phyloP scores from a whole-genome alignment of 1,284 basidiomycete genomes.

The Fomitiporia mediterranea region DNA sequence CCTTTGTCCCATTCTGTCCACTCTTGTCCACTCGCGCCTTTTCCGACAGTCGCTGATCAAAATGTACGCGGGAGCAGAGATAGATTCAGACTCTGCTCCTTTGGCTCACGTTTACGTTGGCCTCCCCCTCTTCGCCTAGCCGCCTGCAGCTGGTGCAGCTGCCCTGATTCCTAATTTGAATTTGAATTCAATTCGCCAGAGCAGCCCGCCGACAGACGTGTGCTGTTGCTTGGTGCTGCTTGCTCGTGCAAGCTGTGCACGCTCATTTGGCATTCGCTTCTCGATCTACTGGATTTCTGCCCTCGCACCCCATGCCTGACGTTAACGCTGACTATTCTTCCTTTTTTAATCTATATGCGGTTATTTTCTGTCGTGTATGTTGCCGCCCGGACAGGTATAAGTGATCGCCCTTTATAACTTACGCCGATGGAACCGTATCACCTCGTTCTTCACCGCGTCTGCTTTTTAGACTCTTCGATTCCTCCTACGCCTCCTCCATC shows the following conservation, averaged over 20 bases:
- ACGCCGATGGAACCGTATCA: slow-evolving; percentile 3
- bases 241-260: slow-evolving; percentile 5
- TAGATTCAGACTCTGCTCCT: neutral
- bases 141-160: too few relatives aligned
- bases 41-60: slow-evolving; percentile 11
- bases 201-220: neutral
- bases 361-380: slow-evolving; percentile 4
- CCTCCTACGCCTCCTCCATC: neutral
- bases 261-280: slow-evolving; percentile 1
- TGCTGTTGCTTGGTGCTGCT: too few relatives aligned
- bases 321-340: neutral
- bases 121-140: too few relatives aligned
- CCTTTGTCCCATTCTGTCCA: neutral
- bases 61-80: slow-evolving; percentile 13
- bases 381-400: neutral
- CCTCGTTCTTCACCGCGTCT: neutral
- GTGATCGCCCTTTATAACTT: slow-evolving; percentile 16
- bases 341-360: neutral
- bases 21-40: neutral
- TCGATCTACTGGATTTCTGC: neutral
- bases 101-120: neutral
- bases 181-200: slow-evolving; percentile 1
- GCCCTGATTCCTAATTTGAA: slow-evolving; percentile 3
- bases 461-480: neutral
- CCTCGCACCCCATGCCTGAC: neutral